phyloP scores from a whole-genome alignment of 441 rosid genomes.

The Eutrema salsugineum region DNA sequence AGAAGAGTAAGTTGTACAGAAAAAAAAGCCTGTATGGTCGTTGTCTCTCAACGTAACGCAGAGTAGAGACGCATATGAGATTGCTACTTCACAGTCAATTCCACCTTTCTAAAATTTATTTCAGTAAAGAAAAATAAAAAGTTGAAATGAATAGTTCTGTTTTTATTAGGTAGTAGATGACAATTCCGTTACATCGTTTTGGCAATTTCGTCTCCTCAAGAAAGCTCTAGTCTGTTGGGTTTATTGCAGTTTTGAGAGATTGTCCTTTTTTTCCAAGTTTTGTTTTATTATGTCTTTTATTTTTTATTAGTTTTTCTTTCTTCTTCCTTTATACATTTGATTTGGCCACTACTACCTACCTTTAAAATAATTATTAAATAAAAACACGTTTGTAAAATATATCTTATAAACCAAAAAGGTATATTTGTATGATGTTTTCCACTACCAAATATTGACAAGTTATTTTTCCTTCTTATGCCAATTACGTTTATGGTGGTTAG shows the following conservation, averaged over 20 bases:
- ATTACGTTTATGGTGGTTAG: too few species aligned
- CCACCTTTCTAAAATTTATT: neutral
- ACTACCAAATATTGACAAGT: too few species aligned
- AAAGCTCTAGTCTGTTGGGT: conserved; percentile 19
- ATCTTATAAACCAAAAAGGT: neutral
- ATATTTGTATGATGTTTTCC: too few species aligned
- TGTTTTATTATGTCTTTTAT: conserved; percentile 29
- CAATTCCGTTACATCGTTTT: conserved; percentile 20
- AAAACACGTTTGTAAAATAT: neutral
- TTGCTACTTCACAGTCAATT: conserved; percentile 20
- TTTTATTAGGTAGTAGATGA: conserved; percentile 20
- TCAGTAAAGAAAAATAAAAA: neutral
- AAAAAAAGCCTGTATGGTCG: conserved; percentile 19
- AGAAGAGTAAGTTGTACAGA: conserved; percentile 29
- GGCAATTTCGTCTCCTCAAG: conserved; percentile 27
- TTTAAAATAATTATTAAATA: neutral
- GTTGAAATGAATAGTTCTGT: neutral
- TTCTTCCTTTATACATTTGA: neutral
- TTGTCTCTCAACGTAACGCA: conserved; percentile 24
- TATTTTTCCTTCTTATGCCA: too few species aligned
- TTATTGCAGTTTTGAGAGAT: conserved; percentile 21
- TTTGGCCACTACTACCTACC: conserved; percentile 5
- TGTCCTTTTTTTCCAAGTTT: conserved; percentile 1
- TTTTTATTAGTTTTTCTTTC: neutral
- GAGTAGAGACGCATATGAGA: conserved; percentile 23